Conservation (phyloP, 495 filamentous ascomycete species). For the Hyaloscypha hepaticicola region DNA sequence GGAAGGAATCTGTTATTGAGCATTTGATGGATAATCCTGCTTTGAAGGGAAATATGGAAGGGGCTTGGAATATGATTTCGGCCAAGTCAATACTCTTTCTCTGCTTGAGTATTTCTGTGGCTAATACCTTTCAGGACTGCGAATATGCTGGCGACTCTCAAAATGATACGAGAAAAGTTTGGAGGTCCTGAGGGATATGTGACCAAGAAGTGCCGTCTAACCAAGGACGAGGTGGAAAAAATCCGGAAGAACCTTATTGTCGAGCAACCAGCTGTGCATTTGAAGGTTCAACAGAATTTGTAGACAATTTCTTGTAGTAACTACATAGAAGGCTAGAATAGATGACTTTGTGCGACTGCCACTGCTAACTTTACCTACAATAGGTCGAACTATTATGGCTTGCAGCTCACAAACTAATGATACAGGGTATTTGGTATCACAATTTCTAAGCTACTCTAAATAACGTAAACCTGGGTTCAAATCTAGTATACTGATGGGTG, state of each 20-base stretch:
- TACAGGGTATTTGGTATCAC: no score
- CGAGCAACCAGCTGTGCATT: conserved; percentile 29
- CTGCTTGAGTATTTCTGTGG: not conserved
- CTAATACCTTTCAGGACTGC: conserved; percentile 40
- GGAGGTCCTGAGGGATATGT: conserved; percentile 59
- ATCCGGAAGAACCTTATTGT: conserved; percentile 50
- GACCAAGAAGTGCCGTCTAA: conserved; percentile 49
- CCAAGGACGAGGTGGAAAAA: conserved; percentile 46
- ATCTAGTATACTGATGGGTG: no score
- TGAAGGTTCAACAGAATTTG: conserved; percentile 1
- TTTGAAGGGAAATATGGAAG: conserved; percentile 37
- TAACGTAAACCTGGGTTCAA: no score
- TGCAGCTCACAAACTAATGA: no score
- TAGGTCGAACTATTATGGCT: no score
- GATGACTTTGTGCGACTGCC: not conserved
- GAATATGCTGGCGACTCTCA: conserved; percentile 53
- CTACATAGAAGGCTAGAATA: not conserved
- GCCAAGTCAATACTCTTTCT: conserved; percentile 41
- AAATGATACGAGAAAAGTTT: conserved; percentile 49
- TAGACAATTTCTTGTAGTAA: not conserved
- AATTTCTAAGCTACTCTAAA: no score
- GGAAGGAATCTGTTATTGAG: conserved; percentile 43
- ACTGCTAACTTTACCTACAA: no score
- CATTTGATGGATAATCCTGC: conserved; percentile 43
- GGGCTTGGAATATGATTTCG: conserved; percentile 51